Percentiles rank a stretch among this genome's conserved stretches.
These are phyloP conservation scores for Aspergillus sp. DNA, from an alignment of 2,329 filamentous ascomycete species.

Conservation along the genomic window DNA sequence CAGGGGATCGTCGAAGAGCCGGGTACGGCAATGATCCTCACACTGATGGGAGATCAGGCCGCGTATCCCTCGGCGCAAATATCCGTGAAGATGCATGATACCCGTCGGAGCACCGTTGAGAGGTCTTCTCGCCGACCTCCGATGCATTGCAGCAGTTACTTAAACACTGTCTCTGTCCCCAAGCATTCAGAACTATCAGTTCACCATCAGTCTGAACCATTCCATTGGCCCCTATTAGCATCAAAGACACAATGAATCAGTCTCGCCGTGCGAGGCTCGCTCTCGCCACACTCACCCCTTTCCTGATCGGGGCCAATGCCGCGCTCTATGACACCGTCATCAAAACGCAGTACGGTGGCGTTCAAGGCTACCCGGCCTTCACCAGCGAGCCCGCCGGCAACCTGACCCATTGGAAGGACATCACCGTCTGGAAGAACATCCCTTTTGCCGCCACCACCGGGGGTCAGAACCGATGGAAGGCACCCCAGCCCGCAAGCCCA, in stretches of 20 bases:
- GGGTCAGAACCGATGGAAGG: conserved; percentile 28
- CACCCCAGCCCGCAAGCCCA: conserved; percentile 22
- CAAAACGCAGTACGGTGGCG: conserved; percentile 20
- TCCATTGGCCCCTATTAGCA: not conserved
- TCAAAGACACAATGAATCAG: not conserved
- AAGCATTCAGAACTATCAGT: not conserved
- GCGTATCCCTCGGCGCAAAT: not conserved
- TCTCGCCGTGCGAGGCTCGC: not conserved
- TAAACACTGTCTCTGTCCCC: not conserved
- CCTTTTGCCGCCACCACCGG: conserved; percentile 30
- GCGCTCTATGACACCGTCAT: conserved; percentile 24
- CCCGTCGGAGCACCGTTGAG: not conserved
- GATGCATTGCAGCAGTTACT: not conserved
- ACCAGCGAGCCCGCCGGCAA: conserved; percentile 20
- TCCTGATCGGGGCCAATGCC: not conserved
- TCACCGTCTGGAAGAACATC: conserved; percentile 26
- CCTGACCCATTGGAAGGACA: conserved; percentile 24
- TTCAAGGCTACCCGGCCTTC: conserved; percentile 27
- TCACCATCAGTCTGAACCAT: not conserved
- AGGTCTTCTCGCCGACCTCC: not conserved
- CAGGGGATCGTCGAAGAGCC: not conserved
- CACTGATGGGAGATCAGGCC: not conserved
- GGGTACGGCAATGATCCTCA: not conserved
- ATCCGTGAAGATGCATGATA: not conserved
- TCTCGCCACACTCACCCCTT: not conserved